Evolutionary conservation across 768 basidiomycete species (phyloP).

Genomic region (Leccinum uliginosum): DNA sequence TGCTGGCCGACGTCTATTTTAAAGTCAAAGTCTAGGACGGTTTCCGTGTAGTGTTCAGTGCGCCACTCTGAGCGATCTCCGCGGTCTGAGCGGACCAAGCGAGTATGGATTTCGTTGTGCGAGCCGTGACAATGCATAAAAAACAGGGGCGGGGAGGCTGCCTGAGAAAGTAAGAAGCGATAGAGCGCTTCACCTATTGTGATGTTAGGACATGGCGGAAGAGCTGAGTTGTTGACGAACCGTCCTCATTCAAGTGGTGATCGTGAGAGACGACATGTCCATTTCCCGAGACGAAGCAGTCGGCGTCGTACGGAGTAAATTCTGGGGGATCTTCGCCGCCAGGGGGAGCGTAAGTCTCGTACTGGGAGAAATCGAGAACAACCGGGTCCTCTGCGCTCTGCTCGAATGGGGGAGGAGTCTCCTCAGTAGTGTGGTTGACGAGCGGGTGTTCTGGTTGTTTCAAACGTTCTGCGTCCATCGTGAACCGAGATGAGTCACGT

Average conservation of each 20-base stretch:
- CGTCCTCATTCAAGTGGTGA: slow-evolving; percentile 61
- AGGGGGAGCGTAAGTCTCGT: slow-evolving; percentile 18
- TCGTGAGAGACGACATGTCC: slow-evolving; percentile 69
- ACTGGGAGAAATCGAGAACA: slow-evolving; percentile 22
- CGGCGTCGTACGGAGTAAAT: slow-evolving; percentile 61
- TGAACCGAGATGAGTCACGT: not conserved
- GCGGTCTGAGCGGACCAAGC: slow-evolving; percentile 37
- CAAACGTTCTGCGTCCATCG: slow-evolving; percentile 9
- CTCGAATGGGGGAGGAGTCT: slow-evolving; percentile 27
- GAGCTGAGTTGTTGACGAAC: slow-evolving; percentile 26
- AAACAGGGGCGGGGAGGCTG: slow-evolving; percentile 41
- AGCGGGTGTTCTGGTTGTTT: slow-evolving; percentile 1
- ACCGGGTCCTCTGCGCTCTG: slow-evolving; percentile 22
- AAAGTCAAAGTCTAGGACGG: slow-evolving; percentile 67
- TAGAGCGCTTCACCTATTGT: slow-evolving; percentile 63
- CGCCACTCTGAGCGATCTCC: slow-evolving; percentile 33
- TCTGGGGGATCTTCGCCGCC: slow-evolving; percentile 52
- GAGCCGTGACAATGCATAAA: slow-evolving; percentile 49
- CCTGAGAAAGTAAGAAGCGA: slow-evolving; percentile 63
- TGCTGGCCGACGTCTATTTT: slow-evolving; percentile 49
- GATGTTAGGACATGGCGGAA: slow-evolving; percentile 1
- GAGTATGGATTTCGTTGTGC: slow-evolving; percentile 51
- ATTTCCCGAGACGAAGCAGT: slow-evolving; percentile 44
- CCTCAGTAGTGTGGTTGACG: not conserved
- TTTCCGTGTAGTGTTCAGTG: slow-evolving; percentile 54